Evolutionary conservation across 176 grass and related monocot species (phyloP).

Genomic region (Juncus inflexus): DNA sequence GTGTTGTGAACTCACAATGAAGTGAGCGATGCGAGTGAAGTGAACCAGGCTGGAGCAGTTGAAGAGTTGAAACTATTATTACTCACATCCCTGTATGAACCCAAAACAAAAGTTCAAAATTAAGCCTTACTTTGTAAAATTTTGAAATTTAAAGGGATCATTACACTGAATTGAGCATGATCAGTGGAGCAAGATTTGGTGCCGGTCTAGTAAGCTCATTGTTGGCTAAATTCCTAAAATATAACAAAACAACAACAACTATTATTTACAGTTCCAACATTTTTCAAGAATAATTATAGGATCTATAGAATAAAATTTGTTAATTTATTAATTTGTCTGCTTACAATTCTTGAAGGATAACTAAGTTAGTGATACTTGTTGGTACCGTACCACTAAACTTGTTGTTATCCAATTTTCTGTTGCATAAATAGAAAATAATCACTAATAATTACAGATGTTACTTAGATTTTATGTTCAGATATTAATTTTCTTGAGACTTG

Average conservation of each 20-base stretch:
- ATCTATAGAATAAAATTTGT: neutral
- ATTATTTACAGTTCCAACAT: too few relatives aligned
- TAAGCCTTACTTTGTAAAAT: too few relatives aligned
- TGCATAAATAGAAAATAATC: conserved; percentile 19
- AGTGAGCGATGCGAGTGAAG: conserved; percentile 36
- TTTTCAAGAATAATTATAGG: conserved; percentile 1
- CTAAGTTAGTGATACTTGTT: conserved; percentile 41
- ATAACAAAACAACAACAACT: conserved; percentile 18
- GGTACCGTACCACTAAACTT: conserved; percentile 48
- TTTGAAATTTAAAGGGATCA: conserved; percentile 19
- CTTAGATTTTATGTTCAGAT: too few relatives aligned
- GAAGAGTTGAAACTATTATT: conserved; percentile 61
- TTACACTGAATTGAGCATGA: conserved; percentile 52
- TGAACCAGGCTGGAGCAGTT: conserved; percentile 52
- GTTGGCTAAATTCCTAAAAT: conserved; percentile 60
- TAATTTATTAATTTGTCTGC: conserved; percentile 43
- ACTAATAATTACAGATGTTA: too few relatives aligned
- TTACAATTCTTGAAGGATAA: conserved; percentile 58
- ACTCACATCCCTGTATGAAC: conserved; percentile 57
- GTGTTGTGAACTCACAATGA: conserved; percentile 59
- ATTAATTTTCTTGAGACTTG: conserved; percentile 18
- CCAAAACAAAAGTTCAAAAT: conserved; percentile 8
- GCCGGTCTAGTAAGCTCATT: conserved; percentile 46
- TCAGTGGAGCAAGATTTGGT: conserved; percentile 53
- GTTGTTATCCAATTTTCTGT: conserved; percentile 71